Base-by-base conservation (phyloP, 139 green algal species). In the Mesotaenium endlicherianum region DNA sequence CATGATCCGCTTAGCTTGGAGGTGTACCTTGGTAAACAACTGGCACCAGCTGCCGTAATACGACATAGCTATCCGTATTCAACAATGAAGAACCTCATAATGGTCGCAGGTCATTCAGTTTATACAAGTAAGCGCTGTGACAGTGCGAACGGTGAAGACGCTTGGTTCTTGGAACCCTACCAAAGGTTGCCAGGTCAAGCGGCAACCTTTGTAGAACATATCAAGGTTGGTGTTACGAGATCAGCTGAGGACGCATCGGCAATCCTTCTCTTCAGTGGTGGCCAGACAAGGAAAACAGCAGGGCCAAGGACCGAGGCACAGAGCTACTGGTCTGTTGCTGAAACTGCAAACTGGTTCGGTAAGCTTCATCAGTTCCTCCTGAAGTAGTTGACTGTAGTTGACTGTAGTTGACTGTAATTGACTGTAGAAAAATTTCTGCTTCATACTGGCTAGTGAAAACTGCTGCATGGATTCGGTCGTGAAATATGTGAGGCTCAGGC, bases 151-250 rank as follows among this genome's bases (percentile, higher is more conserved):
- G 86, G 89, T 4, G 75, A 92, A 38, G 81, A 71, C 0, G 92
- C 86, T 0, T 96, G 93, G 93, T 93, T 91, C 41, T 81, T 96
- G 17, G 91, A 97, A 40, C 75, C 91, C 0, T 96, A 96, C 75
- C 93, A 96, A 60, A 45, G 89, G 72, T 64, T 91, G 3, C 59
- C 87, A 49, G 93, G 94, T 0, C 91, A 97, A 77, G 92, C 91
- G 0, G 70, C 94, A 30, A 92, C 84, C 2, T 97, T 97, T 42
- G 40, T 97, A 57, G 83, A 96, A 64, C 94, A 97, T 84, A 97
- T 97, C 36, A 67, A 89, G 45, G 67, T 94, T 55, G 94, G 94
- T 36, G 90, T 97, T 5, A 55, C 85, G 45, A 84, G 90, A 81
- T 94, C 94, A 41, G 90, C 91, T 11, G 34, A 17, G 17, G 78